Base-by-base conservation (phyloP, 495 filamentous ascomycete genomes). In the Penicillium herquei region DNA sequence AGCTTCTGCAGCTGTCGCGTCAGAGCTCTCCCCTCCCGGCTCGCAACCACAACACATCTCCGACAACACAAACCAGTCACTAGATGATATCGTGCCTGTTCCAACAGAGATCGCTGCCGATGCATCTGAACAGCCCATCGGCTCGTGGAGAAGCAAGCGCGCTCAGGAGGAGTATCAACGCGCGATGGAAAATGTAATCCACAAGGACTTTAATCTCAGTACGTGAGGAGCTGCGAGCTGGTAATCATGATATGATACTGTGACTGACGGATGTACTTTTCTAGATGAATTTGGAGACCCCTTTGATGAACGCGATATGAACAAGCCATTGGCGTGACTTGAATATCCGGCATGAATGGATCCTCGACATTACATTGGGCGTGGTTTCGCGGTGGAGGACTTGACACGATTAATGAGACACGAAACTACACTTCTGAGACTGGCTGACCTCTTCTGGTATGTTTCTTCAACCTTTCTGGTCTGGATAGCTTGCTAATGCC, bases 271-370 rank as follows among this genome's bases (percentile, higher is more conserved):
- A 4, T 49, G 2, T 9, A 31, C 16, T 17, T 49, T 21, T 60
- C 2, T 52, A 81, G 79, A 69, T 53, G 75, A 81, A 48, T 82
- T 78, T 39, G 79, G 79, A 6, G 85, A 85, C 60, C 75, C 76
- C 3, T 79, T 87, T 57, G 82, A 87, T 70, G 85, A 88, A 57
- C 70, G 71, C 7, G 81, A 83, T 63, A 82, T 87, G 83, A 65
- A 78, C 43, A 69, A 79, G 61, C 81, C 87, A 65, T 26, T 65
- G 34, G 32, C 49, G 8, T 63, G 47, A 59, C 1, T 37, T 50
- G 64, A 87, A 51, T 79, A 82, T 60, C 30, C 30, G 50, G 40
- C 13, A 42, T 33, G 37, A 12, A 45, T 45, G 26, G 13, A 32
- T 9, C 26, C 30, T 31, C 26, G 32, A 8, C 32, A 11, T 50